A percentile compares a stretch with the other conserved stretches of the same genome.
Conservation (phyloP, 2,329 filamentous ascomycete species). For the Penicillium sp. region DNA sequence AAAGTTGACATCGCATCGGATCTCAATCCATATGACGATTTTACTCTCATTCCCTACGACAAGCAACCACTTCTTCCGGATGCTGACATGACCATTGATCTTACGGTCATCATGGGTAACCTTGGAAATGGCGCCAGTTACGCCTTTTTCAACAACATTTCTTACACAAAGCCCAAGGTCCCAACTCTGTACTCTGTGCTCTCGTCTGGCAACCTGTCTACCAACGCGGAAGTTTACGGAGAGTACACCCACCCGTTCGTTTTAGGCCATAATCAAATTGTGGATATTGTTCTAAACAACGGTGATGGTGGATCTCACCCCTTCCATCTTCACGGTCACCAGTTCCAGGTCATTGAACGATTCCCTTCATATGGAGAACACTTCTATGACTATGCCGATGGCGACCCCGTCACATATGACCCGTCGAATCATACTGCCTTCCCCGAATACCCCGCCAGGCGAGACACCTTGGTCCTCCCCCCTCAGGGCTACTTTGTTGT, state of each 20-base stretch:
- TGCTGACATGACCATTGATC: conserved; percentile 55
- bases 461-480: conserved; percentile 68
- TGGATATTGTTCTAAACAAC: conserved; percentile 6
- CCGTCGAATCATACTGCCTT: conserved; percentile 41
- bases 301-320: conserved; percentile 38
- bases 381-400: conserved; percentile 51
- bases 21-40: conserved; percentile 73
- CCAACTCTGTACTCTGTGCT: conserved; percentile 75
- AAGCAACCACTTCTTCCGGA: conserved; percentile 60
- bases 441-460: conserved; percentile 61
- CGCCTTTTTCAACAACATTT: conserved; percentile 69
- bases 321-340: conserved; percentile 57
- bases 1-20: conserved; percentile 36
- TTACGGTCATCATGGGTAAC: conserved; percentile 53
- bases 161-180: conserved; percentile 63
- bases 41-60: conserved; percentile 69
- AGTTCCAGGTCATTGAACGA: conserved; percentile 69
- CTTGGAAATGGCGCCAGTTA: conserved; percentile 5
- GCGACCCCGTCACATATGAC: conserved; percentile 35
- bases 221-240: conserved; percentile 16
- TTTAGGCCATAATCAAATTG: conserved; percentile 1
- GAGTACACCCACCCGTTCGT: conserved; percentile 3
- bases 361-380: conserved; percentile 58
- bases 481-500: conserved; percentile 70
- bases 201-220: conserved; percentile 56